Base-by-base conservation (phyloP, 2,329 filamentous ascomycete species). In the Exophiala oligosperma region DNA sequence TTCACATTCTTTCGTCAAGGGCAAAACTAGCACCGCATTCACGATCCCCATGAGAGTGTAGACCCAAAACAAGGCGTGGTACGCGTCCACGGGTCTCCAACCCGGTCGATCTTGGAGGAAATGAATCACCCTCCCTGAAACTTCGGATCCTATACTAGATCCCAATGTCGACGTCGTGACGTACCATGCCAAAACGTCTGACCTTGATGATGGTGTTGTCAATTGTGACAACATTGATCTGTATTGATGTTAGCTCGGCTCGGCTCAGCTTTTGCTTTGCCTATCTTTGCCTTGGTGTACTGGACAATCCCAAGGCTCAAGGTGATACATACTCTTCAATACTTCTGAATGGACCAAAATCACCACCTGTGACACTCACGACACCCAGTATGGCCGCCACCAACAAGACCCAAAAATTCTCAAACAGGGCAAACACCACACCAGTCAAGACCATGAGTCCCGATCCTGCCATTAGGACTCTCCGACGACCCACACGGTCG, bases 341-440 rank as follows among this genome's bases (percentile, higher is more conserved):
- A 40, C 84, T 84, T 40, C 81, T 76, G 59, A 87, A 87, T 0
- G 84, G 84, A 0, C 84, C 84, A 53, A 86, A 86, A 66, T 87
- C 84, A 56, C 84, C 85, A 6, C 84, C 84, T 66, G 82, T 83
- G n/a, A 66, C 59, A 68, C 82, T 86, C 35, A 88, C 84, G 49
- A 88, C 84, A 4, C 85, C 85, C 6, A 87, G 61, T 14, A 88
- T 75, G 23, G 82, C 81, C 1, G 84, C 84, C 8, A 72, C 59
- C 6, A 88, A 75, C 52, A 88, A 70, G 1, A 84, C 61, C 83
- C 83, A 87, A 67, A 82, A 88, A 57, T 79, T 81, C 5, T 74
- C 73, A 59, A 67, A 78, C 0, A 76, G 48, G 0, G 81, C 81
- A 68, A 88, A 88, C 1, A 80, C 74, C 2, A 80, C 60, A 1